phyloP scores from a whole-genome alignment of 257 asterid species.

The Forsythia viridissima region DNA sequence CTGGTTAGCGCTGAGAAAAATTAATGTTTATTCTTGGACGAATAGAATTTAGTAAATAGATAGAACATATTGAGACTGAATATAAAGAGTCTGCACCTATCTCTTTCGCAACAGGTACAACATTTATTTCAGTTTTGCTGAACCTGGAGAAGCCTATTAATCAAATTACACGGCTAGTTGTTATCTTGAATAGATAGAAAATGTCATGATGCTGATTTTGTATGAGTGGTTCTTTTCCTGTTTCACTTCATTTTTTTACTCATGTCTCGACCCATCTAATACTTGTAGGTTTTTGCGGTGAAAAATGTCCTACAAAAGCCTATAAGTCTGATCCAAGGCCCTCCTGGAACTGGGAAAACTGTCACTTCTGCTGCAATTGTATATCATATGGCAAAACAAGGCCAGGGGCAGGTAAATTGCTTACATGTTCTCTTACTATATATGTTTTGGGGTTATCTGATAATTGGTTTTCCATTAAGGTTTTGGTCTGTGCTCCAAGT shows the following conservation, averaged over 20 bases:
- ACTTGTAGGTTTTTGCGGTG: constrained; percentile 80
- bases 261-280: constrained; percentile 14
- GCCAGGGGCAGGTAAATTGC: constrained; percentile 82
- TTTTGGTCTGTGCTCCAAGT: constrained; percentile 99
- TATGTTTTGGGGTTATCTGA: constrained; percentile 14
- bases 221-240: neutral
- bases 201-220: constrained; percentile 7
- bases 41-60: neutral
- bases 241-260: neutral
- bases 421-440: neutral
- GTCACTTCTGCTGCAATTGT: constrained; percentile 98
- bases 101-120: neutral
- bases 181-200: neutral
- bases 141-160: neutral
- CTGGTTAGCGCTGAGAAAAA: constrained; percentile 1
- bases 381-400: constrained; percentile 99
- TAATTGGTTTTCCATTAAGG: constrained; percentile 45
- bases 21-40: neutral
- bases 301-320: constrained; percentile 98
- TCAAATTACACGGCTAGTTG: neutral
- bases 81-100: neutral
- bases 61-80: neutral
- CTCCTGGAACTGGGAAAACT: constrained; percentile 98
- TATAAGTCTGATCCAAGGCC: constrained; percentile 94
- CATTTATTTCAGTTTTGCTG: neutral